Evolutionary conservation across 2,329 filamentous ascomycete species (phyloP).

Genomic region (Elsinoe arachidis): DNA sequence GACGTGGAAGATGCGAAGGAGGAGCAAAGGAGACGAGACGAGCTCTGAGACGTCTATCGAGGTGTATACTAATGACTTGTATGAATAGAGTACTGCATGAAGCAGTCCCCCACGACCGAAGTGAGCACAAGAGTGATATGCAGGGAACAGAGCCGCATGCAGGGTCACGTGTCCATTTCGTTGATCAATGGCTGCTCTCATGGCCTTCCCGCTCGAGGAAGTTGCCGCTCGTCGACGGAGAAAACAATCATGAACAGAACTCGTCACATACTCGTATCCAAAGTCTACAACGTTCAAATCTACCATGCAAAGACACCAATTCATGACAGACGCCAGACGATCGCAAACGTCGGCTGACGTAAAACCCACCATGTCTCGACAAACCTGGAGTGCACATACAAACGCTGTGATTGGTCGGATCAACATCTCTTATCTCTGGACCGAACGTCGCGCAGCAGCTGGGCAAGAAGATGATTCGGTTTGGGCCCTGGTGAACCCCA

Average conservation of each 20-base stretch:
- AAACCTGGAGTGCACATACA: constrained; percentile 4
- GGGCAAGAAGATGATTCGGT: neutral
- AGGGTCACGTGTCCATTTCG: neutral
- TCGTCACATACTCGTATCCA: too few species aligned
- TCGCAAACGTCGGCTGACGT: neutral
- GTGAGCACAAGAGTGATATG: neutral
- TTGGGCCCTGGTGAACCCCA: neutral
- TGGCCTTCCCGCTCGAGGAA: too few species aligned
- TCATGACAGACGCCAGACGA: constrained; percentile 4
- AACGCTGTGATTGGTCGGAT: constrained; percentile 5
- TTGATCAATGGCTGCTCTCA: too few species aligned
- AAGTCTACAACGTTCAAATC: neutral
- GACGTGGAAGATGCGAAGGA: constrained; percentile 29
- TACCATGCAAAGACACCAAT: neutral
- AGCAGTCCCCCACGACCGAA: neutral
- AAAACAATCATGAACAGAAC: too few species aligned
- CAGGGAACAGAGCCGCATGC: neutral
- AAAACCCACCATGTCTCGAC: constrained; percentile 1
- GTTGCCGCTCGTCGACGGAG: too few species aligned
- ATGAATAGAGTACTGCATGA: neutral
- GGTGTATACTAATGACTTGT: neutral
- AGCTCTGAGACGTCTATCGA: neutral
- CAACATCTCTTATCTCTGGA: constrained; percentile 2
- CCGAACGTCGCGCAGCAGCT: constrained; percentile 6
- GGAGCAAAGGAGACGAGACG: constrained; percentile 9